Evolutionary conservation across 805 yeast species (phyloP), one percentile per base, ranked within the genome.

Genomic region (Spencermartinsiella europaea): DNA sequence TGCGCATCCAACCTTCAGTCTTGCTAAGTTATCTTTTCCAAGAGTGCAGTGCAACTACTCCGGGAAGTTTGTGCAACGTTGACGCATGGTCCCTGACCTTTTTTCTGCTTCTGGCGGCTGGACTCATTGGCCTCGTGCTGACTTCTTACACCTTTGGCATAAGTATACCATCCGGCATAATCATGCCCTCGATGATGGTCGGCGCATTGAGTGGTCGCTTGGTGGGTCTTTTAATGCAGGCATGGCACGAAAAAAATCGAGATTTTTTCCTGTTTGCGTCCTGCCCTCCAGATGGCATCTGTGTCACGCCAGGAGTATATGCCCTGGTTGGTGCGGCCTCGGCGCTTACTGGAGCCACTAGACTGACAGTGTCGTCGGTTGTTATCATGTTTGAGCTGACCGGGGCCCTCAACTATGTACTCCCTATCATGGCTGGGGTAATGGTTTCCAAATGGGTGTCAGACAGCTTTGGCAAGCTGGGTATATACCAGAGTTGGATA

Each of bases 241-340:
- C 68, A 40, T 55, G 69, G 46, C 68, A 71, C 39, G 67, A 69
- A 2, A 52, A 67, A 0, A 59, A 65, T 38, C 71, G 73, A 1
- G 61, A 66, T 21, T 53, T 60, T 12, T 40, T 53, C 2, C 44
- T 66, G 27, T 72, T 73, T 44, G 21, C 55, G 12, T 59, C 63
- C 7, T 73, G 81, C 38, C 67, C 75, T 27, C 68, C 68, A 2
- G 76, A 73, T 39, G 67, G 63, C 15, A 58, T 70, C 47, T 80
- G 93, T 55, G 80, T 87, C 7, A 83, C 89, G 1, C 95, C 97
- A 0, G 99, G 98, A 0, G 85, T 96, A 0, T 93, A 91, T 64
- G 96, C 99, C 0, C 85, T 91, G 53, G 69, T 93, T 22, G 99
- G 99, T 2, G 97, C 99, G 0, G 98, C 91, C 0, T 95, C 97